These are phyloP conservation scores for Mariannaea elegans DNA, from an alignment of 2,329 filamentous ascomycete genomes.

Conservation along the genomic window DNA sequence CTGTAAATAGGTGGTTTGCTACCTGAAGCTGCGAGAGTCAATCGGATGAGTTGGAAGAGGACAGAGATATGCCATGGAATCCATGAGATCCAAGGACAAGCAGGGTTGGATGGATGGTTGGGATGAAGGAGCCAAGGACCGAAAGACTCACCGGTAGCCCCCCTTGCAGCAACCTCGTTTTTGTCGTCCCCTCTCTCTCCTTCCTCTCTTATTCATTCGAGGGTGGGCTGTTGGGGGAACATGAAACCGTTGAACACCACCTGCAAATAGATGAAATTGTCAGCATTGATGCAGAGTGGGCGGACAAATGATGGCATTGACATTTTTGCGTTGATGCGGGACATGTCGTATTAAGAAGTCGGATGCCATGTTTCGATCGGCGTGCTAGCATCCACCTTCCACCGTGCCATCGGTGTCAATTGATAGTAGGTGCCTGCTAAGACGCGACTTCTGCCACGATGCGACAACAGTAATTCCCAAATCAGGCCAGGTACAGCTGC, in stretches of 20 bases:
- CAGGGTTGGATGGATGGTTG: not conserved
- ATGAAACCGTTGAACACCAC: conserved; percentile 23
- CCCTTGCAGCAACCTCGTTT: not conserved
- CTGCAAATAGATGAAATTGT: conserved; percentile 8
- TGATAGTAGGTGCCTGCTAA: conserved; percentile 10
- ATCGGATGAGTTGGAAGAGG: conserved; percentile 7
- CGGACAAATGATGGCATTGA: conserved; percentile 16
- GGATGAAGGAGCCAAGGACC: conserved; percentile 6
- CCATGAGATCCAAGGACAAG: conserved; percentile 1
- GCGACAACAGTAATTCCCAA: conserved; percentile 5
- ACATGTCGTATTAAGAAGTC: conserved; percentile 38
- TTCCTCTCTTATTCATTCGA: not conserved
- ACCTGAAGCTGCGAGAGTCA: conserved; percentile 6
- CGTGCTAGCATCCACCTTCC: conserved; percentile 26
- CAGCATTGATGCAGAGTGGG: conserved; percentile 20
- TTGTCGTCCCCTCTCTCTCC: not conserved
- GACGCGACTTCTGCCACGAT: conserved; percentile 7
- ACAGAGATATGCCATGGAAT: conserved; percentile 4
- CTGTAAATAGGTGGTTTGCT: not conserved
- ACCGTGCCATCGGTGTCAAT: conserved; percentile 13
- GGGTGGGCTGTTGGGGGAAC: conserved; percentile 7
- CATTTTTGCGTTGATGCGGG: conserved; percentile 26
- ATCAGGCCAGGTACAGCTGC: conserved; percentile 18
- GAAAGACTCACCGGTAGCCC: conserved; percentile 14
- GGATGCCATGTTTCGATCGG: conserved; percentile 31